Percentiles rank a stretch among this genome's conserved stretches.
phyloP scores from a whole-genome alignment of 2,329 filamentous ascomycete genomes.

The Sporothrix curviconia region DNA sequence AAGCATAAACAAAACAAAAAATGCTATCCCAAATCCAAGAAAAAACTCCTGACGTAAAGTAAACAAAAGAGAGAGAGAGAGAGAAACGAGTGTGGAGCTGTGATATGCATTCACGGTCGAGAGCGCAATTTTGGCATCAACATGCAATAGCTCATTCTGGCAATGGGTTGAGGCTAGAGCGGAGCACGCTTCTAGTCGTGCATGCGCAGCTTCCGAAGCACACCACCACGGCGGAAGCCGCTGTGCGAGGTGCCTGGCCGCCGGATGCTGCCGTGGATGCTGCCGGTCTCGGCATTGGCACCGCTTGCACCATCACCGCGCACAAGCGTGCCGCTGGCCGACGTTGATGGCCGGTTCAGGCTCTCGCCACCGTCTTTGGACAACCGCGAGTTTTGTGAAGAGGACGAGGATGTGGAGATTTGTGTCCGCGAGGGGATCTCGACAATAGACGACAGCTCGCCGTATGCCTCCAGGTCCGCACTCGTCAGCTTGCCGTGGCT shows the following conservation, averaged over 20 bases:
- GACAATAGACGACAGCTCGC: conserved; percentile 17
- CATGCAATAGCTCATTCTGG: too few species aligned
- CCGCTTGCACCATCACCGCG: background rate
- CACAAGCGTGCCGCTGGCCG: background rate
- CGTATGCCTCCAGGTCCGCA: conserved; percentile 18
- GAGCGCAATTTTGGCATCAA: too few species aligned
- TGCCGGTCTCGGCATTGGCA: background rate
- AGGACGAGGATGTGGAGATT: conserved; percentile 11
- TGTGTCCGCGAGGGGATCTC: background rate
- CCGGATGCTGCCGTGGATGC: background rate
- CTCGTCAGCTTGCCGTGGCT: conserved; percentile 40
- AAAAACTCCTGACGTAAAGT: background rate
- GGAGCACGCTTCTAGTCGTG: conserved; percentile 11
- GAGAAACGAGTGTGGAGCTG: background rate
- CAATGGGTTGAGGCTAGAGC: too few species aligned
- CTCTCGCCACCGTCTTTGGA: conserved; percentile 38
- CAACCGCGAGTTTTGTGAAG: conserved; percentile 15
- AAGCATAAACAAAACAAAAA: too few species aligned
- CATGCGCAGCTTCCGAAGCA: conserved; percentile 18
- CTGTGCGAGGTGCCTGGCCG: background rate
- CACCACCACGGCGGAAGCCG: background rate
- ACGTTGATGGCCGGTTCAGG: conserved; percentile 21
- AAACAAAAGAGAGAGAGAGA: background rate
- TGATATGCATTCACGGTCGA: too few species aligned
- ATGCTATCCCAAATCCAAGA: background rate